phyloP scores from a whole-genome alignment of 2,329 filamentous ascomycete species.

The Nemania bipapillata region DNA sequence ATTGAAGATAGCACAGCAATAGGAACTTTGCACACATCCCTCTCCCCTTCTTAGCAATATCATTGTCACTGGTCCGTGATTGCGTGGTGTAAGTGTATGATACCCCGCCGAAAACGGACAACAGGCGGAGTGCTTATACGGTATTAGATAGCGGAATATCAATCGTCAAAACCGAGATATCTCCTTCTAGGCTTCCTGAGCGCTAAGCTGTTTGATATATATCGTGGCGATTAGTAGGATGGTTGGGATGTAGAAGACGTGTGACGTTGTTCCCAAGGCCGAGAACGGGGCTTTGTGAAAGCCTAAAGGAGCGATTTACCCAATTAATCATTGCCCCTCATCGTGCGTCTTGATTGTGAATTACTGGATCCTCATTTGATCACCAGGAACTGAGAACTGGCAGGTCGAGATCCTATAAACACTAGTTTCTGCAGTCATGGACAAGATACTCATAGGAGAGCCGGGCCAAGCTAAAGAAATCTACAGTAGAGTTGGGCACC shows the following conservation, averaged over 20 bases:
- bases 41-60: not conserved
- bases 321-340: slow-evolving; percentile 15
- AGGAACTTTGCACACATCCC: not conserved
- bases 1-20: not conserved
- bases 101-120: slow-evolving; percentile 43
- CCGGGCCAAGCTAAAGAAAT: slow-evolving; percentile 32
- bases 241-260: slow-evolving; percentile 5
- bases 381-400: not conserved
- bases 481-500: slow-evolving; percentile 32
- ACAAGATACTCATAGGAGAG: slow-evolving; percentile 28
- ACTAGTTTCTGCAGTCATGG: slow-evolving; percentile 18
- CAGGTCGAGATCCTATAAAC: slow-evolving; percentile 7
- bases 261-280: slow-evolving; percentile 28
- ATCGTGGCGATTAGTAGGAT: slow-evolving; percentile 29
- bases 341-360: slow-evolving; percentile 8
- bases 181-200: slow-evolving; percentile 27
- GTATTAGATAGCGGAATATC: slow-evolving; percentile 1
- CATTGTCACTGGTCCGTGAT: not conserved
- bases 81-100: not conserved
- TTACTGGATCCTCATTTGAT: not conserved
- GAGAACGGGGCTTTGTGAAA: slow-evolving; percentile 42
- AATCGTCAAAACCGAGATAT: slow-evolving; percentile 42
- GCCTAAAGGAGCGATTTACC: slow-evolving; percentile 5
- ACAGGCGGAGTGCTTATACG: slow-evolving; percentile 12
- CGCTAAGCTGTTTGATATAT: slow-evolving; percentile 28